Base-by-base conservation (phyloP, 2,329 filamentous ascomycete species). In the Tothia fuscella region DNA sequence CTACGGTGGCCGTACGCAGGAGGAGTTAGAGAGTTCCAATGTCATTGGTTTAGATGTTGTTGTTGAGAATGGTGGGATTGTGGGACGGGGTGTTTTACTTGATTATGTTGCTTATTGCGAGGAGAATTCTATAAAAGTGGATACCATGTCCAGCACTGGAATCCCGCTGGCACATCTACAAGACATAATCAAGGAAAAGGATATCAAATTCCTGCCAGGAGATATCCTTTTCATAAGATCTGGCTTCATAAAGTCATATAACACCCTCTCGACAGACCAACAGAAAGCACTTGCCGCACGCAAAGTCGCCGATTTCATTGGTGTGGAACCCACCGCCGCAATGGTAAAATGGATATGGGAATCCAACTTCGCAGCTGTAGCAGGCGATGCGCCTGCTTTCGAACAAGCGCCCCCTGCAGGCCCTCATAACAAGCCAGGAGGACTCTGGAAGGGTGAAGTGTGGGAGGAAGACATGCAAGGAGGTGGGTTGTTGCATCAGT, bases 91-190 rank as follows among this genome's bases (percentile, higher is more conserved):
- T 16, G 59, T 74, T 2, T 56, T 74, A 0, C 54, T 74, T 0
- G 74, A 78, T 51, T 76, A 68, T 41, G 64, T 61, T 38, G 48
- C 57, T 7, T 84, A 78, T 69, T 76, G 77, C 2, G 63, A 65
- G 16, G 59, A 60, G 29, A 67, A 76, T 34, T 69, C 67, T 25
- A 70, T 79, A 39, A 50, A 64, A 36, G 74, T 74, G 28, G 67
- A 79, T 44, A 60, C 75, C 2, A 66, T 71, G 47, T 75, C 71
- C 13, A 43, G 46, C 22, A 48, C 57, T 42, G 46, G 49, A 24
- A 72, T 77, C 38, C 57, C 67, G 0, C 51, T 68, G 1, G 53
- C 54, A 0, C 55, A 59, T 2, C 56, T 76, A 1, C 53, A 66
- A 37, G 55, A 61, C 19, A 59, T 73, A 6, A 66, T 66, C 1